Evolutionary conservation across 345 rosid genomes (phyloP).

Genomic region (Adansonia digitata): DNA sequence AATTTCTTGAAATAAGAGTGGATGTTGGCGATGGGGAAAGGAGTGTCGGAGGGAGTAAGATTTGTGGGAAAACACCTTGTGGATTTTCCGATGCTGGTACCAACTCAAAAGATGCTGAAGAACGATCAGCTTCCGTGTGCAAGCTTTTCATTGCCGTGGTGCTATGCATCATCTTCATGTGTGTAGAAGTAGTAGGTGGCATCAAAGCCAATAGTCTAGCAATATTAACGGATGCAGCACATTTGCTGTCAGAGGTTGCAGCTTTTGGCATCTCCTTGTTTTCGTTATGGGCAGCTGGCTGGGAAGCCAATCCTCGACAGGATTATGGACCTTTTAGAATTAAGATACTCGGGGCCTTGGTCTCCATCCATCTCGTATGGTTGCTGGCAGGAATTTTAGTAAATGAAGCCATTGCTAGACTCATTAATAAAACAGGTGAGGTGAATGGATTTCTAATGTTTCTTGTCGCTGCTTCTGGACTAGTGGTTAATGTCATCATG

Average conservation of each 20-base stretch:
- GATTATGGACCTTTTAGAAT: constrained; percentile 44
- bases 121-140: constrained; percentile 36
- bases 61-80: constrained; percentile 37
- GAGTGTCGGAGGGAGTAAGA: constrained; percentile 22
- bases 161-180: constrained; percentile 41
- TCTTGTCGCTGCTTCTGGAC: constrained; percentile 36
- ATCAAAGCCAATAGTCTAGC: constrained; percentile 47
- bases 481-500: constrained; percentile 41
- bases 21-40: constrained; percentile 16
- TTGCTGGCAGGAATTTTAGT: constrained; percentile 48
- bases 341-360: constrained; percentile 43
- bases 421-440: constrained; percentile 26
- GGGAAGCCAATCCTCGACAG: constrained; percentile 46
- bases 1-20: constrained; percentile 26
- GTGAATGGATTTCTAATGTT: constrained; percentile 51
- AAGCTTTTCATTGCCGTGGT: constrained; percentile 37
- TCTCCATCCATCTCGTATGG: constrained; percentile 46
- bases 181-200: constrained; percentile 48
- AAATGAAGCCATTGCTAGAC: constrained; percentile 41
- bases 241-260: constrained; percentile 27
- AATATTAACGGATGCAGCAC: constrained; percentile 49
- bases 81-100: constrained; percentile 40
- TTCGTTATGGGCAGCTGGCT: constrained; percentile 43
- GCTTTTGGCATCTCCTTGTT: constrained; percentile 45
- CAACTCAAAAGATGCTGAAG: constrained; percentile 36